Evolutionary conservation across 1,284 basidiomycete species (phyloP).

Genomic region (Leucoagaricus sp.): DNA sequence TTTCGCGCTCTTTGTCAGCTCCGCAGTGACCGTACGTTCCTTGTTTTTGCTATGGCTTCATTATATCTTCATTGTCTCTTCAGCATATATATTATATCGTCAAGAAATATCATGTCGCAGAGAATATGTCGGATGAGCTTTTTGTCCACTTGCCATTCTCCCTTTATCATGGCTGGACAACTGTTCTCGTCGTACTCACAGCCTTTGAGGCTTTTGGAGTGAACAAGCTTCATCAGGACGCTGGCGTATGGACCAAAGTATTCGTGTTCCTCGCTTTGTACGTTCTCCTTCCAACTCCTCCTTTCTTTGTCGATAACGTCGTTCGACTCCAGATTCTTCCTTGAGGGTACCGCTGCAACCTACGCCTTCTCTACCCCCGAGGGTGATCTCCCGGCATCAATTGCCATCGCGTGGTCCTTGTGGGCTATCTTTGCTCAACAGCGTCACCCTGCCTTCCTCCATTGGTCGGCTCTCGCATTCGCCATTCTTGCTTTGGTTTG

Average conservation of each 20-base stretch:
- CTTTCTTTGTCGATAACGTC: neutral
- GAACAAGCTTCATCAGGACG: conserved; percentile 61
- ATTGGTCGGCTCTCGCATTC: conserved; percentile 88
- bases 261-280: conserved; percentile 89
- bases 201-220: conserved; percentile 92
- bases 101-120: conserved; percentile 79
- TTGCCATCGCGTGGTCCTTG: conserved; percentile 82
- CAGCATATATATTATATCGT: conserved; percentile 91
- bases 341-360: conserved; percentile 88
- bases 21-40: conserved; percentile 65
- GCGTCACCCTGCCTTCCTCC: conserved; percentile 69
- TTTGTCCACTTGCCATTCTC: conserved; percentile 89
- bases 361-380: conserved; percentile 90
- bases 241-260: conserved; percentile 90
- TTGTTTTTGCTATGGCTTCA: conserved; percentile 8
- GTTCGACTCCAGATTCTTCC: conserved; percentile 69
- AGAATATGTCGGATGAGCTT: conserved; percentile 71
- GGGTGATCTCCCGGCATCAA: conserved; percentile 88
- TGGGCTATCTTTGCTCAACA: conserved; percentile 86
- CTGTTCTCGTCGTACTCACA: conserved; percentile 86
- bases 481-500: conserved; percentile 84
- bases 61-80: conserved; percentile 15
- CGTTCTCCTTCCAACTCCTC: conserved; percentile 15
- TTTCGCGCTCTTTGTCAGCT: conserved; percentile 83
- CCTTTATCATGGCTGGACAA: conserved; percentile 94